Percentiles rank a stretch among this genome's conserved stretches.
Evolutionary conservation across 768 basidiomycete species (phyloP).

Genomic region (Lactarius vividus): DNA sequence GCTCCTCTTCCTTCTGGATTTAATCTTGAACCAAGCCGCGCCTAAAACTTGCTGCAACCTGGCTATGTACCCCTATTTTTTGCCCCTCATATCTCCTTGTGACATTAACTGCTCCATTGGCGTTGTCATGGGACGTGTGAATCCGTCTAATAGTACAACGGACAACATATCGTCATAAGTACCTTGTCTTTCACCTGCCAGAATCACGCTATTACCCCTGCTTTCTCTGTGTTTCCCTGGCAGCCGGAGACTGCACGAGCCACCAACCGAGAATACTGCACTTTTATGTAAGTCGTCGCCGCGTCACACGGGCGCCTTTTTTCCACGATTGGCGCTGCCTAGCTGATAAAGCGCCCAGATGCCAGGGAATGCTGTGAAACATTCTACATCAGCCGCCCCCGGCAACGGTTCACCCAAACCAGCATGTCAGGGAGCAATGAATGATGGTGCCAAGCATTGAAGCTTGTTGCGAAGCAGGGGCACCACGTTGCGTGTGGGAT

Average conservation of each 20-base stretch:
- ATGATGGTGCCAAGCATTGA: not conserved
- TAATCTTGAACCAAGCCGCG: slow-evolving; percentile 2
- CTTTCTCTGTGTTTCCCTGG: not conserved
- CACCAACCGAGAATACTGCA: not conserved
- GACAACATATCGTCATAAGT: not conserved
- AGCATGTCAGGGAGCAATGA: not conserved
- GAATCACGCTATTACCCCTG: not conserved
- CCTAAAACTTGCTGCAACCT: not conserved
- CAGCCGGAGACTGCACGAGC: not conserved
- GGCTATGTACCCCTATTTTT: not conserved
- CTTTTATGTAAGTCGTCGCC: not conserved
- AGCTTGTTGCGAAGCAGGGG: not conserved
- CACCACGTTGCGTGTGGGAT: slow-evolving; percentile 2
- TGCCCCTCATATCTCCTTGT: not conserved
- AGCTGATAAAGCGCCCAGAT: not conserved
- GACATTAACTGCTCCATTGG: not conserved
- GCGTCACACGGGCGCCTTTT: not conserved
- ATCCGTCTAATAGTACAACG: not conserved
- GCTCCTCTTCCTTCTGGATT: slow-evolving; percentile 15
- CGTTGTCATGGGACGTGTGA: not conserved
- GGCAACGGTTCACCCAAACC: not conserved
- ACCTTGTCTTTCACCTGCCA: not conserved
- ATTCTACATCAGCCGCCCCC: not conserved
- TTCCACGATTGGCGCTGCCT: not conserved
- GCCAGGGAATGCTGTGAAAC: not conserved